Percentiles rank a stretch among this genome's conserved stretches.
These are phyloP conservation scores for Phyllosticta citriasiana DNA, from an alignment of 2,329 filamentous ascomycete genomes.

Conservation along the genomic window DNA sequence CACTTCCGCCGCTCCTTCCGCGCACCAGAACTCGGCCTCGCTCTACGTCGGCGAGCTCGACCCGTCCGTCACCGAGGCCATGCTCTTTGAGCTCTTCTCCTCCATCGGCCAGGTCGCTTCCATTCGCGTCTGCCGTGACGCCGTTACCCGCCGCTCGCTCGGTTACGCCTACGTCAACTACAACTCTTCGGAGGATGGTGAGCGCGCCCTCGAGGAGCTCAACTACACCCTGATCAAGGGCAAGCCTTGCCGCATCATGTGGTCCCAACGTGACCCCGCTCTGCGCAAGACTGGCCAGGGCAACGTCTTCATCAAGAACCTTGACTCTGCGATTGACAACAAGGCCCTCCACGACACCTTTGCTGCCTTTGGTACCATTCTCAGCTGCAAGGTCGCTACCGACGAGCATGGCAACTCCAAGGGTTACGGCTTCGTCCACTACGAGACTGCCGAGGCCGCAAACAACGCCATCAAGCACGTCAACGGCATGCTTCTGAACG, in stretches of 20 bases:
- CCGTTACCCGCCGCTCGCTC: conserved; percentile 94
- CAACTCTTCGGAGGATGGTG: conserved; percentile 91
- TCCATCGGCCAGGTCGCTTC: conserved; percentile 98
- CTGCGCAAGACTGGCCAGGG: conserved; percentile 98
- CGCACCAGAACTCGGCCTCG: conserved; percentile 88
- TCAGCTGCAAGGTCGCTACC: conserved; percentile 98
- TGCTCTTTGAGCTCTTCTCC: conserved; percentile 99
- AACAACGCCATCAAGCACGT: conserved; percentile 98
- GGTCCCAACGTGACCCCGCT: conserved; percentile 98
- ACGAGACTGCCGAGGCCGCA: conserved; percentile 97
- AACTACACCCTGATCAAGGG: conserved; percentile 99
- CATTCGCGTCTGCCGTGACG: conserved; percentile 98
- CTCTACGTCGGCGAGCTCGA: conserved; percentile 99
- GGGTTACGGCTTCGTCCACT: conserved; percentile 98
- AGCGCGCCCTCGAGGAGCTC: conserved; percentile 96
- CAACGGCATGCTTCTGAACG: conserved; percentile 98
- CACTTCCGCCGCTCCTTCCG: conserved; percentile 58
- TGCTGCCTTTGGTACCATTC: conserved; percentile 93
- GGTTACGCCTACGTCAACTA: conserved; percentile 99
- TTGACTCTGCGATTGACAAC: conserved; percentile 98
- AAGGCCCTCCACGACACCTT: conserved; percentile 99
- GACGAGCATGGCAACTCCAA: conserved; percentile 96
- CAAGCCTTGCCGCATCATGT: conserved; percentile 99
- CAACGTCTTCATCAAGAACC: conserved; percentile 99
- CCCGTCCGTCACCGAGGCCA: conserved; percentile 94